Percentiles rank a stretch among this genome's conserved stretches.
Conservation (phyloP, 805 yeast genomes). For the Cyberlindnera veronae region DNA sequence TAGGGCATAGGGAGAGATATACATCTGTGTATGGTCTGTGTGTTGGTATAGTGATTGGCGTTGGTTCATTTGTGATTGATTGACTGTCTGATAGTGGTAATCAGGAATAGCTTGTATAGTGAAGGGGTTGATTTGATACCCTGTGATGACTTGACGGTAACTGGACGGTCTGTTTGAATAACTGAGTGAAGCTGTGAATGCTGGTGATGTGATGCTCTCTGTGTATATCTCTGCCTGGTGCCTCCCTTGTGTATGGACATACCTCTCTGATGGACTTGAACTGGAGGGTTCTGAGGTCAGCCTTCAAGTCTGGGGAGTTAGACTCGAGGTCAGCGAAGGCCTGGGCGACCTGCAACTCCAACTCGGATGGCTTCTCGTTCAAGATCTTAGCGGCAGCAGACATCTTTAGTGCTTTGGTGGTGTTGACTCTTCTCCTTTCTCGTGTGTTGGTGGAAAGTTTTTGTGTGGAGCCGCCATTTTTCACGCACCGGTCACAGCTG, state of each 20-base stretch:
- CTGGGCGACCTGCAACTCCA: conserved; percentile 99
- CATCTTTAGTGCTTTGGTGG: conserved; percentile 49
- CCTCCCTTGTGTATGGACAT: conserved; percentile 24
- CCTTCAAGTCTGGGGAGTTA: conserved; percentile 92
- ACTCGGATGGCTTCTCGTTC: conserved; percentile 93
- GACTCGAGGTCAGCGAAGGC: conserved; percentile 95
- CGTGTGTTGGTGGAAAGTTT: conserved; percentile 16
- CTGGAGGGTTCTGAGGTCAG: conserved; percentile 97
- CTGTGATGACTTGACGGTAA: too few relatives aligned
- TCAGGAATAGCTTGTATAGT: too few relatives aligned
- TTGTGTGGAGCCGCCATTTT: conserved; percentile 2
- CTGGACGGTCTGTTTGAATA: too few relatives aligned
- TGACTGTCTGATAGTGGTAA: too few relatives aligned
- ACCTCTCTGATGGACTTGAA: conserved; percentile 96
- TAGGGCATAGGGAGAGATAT: not conserved
- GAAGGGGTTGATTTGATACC: too few relatives aligned
- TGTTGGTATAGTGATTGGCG: not conserved
- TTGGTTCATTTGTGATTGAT: not conserved
- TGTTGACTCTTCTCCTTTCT: not conserved
- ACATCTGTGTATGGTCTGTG: not conserved
- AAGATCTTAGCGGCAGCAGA: conserved; percentile 96
- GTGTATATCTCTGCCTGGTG: not conserved
- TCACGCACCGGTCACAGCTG: not conserved
- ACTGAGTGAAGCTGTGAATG: too few relatives aligned
- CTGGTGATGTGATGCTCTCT: not conserved